Conservation (phyloP, 2,329 filamentous ascomycete species). For the Penicillium psychrosexuale region DNA sequence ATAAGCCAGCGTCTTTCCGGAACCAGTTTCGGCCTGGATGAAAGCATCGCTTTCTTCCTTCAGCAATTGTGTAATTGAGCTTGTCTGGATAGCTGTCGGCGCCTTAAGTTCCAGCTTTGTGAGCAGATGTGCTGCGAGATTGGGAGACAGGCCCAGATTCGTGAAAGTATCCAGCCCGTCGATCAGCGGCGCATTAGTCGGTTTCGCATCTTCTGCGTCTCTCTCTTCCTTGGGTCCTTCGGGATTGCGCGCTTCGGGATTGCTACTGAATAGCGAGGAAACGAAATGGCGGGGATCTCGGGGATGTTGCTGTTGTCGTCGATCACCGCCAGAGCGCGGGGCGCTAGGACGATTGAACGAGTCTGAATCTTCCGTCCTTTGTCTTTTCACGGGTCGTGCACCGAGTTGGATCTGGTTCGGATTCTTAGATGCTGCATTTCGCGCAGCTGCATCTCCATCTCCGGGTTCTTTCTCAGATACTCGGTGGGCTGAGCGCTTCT, state of each 20-base stretch:
- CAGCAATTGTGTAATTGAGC: constrained; percentile 75
- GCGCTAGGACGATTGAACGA: constrained; percentile 17
- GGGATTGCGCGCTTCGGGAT: constrained; percentile 68
- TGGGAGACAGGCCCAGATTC: constrained; percentile 75
- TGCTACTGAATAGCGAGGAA: constrained; percentile 89
- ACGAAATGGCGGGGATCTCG: constrained; percentile 63
- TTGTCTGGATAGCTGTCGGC: constrained; percentile 92
- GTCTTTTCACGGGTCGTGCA: constrained; percentile 40
- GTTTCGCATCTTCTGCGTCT: constrained; percentile 52
- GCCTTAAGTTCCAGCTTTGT: constrained; percentile 84
- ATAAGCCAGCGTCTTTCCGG: constrained; percentile 96
- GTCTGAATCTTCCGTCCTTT: constrained; percentile 39
- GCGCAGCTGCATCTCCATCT: constrained; percentile 12
- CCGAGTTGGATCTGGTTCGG: constrained; percentile 36
- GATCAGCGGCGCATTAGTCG: constrained; percentile 86
- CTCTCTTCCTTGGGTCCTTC: constrained; percentile 35
- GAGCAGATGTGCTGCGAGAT: constrained; percentile 76
- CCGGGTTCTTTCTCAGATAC: constrained; percentile 10
- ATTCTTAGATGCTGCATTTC: constrained; percentile 25
- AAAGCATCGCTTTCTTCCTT: constrained; percentile 86
- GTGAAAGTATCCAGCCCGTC: constrained; percentile 84
- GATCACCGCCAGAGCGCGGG: constrained; percentile 11
- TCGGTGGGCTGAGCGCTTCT: constrained; percentile 59
- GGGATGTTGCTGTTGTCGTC: constrained; percentile 29
- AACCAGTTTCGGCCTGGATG: constrained; percentile 94